These are phyloP conservation scores for Macrotyloma uniflorum DNA, from an alignment of 306 rosid species.

Conservation along the genomic window DNA sequence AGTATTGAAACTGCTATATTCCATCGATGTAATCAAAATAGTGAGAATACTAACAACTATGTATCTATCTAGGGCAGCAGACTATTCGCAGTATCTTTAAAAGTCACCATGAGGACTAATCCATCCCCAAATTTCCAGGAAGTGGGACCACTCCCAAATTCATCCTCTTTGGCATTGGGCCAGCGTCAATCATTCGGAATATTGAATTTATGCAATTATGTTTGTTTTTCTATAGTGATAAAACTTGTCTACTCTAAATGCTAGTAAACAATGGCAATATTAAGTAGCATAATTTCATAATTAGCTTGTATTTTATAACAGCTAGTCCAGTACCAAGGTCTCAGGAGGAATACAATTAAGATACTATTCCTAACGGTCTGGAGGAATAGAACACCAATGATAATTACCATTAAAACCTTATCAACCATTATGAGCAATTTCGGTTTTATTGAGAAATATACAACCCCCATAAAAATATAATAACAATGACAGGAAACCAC, in stretches of 20 bases:
- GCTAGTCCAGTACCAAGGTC: neutral
- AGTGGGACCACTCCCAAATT: neutral
- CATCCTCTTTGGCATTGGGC: neutral
- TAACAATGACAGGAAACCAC: slow-evolving; percentile 6
- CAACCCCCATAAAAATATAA: neutral
- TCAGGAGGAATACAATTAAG: neutral
- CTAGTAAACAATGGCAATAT: neutral
- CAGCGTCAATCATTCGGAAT: neutral
- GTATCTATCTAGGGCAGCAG: neutral
- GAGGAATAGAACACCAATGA: neutral
- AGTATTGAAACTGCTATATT: neutral
- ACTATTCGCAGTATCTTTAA: neutral
- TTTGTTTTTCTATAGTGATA: neutral
- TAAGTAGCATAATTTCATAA: neutral
- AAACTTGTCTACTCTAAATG: neutral
- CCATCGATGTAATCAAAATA: neutral
- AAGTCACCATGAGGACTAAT: neutral
- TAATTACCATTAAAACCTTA: neutral
- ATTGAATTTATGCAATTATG: neutral
- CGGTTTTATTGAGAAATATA: slow-evolving; percentile 1
- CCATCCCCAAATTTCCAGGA: neutral
- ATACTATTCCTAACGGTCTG: neutral
- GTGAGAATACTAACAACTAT: neutral
- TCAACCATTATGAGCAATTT: slow-evolving; percentile 6
- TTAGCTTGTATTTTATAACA: neutral